Conservation (phyloP, 2,329 filamentous ascomycete species). For the Fusarium sterilihyphosum region DNA sequence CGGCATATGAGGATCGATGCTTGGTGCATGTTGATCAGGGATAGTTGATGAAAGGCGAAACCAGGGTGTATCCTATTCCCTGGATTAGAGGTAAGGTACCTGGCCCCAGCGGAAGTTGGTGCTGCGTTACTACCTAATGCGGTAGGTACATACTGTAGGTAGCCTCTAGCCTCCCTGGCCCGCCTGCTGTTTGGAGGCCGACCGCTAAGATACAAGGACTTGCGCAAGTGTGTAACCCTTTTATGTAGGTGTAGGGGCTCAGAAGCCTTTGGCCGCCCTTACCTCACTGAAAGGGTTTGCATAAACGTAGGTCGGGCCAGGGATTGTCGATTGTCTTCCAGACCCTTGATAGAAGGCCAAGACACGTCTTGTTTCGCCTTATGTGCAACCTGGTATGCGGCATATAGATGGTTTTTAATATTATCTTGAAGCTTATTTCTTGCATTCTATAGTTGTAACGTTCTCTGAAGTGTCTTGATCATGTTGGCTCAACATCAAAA, state of each 20-base stretch:
- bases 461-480: neutral
- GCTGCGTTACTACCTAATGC: slow-evolving; percentile 1
- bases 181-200: slow-evolving; percentile 20
- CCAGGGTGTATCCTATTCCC: slow-evolving; percentile 13
- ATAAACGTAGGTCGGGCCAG: neutral
- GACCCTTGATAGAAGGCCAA: slow-evolving; percentile 1
- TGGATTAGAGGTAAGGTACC: neutral
- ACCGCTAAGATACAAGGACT: slow-evolving; percentile 18
- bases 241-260: slow-evolving; percentile 10
- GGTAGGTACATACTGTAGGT: neutral
- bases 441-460: neutral
- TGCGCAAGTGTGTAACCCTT: slow-evolving; percentile 18
- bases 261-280: neutral
- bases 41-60: slow-evolving; percentile 25
- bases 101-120: slow-evolving; percentile 10
- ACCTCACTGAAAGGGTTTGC: neutral
- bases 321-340: neutral
- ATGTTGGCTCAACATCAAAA: neutral
- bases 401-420: neutral
- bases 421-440: neutral
- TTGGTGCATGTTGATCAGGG: slow-evolving; percentile 40
- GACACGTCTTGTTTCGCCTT: slow-evolving; percentile 33
- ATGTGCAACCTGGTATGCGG: neutral
- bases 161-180: neutral
- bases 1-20: slow-evolving; percentile 38